Evolutionary conservation across 495 filamentous ascomycete species (phyloP).

Genomic region (Hypoxylon cercidicola): DNA sequence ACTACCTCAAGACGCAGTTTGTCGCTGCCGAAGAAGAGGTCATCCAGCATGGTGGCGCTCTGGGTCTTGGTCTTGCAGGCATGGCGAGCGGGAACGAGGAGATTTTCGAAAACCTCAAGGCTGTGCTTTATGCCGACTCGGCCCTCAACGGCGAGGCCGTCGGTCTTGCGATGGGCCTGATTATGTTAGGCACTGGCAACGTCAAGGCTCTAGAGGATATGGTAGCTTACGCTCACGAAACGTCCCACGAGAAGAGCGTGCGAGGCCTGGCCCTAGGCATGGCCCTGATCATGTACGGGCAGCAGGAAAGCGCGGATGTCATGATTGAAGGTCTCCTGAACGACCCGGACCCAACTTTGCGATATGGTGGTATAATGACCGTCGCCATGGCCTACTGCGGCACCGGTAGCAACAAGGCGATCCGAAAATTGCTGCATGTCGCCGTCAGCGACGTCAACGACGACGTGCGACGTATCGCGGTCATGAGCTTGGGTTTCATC

Average conservation of each 20-base stretch:
- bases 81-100: conserved; percentile 94
- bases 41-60: conserved; percentile 94
- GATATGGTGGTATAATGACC: conserved; percentile 99
- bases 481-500: conserved; percentile 98
- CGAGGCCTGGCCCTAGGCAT: conserved; percentile 95
- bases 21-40: conserved; percentile 89
- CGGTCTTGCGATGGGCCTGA: conserved; percentile 92
- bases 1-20: conserved; percentile 89
- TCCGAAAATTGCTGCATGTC: conserved; percentile 94
- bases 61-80: conserved; percentile 94
- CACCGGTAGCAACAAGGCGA: conserved; percentile 97
- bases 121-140: conserved; percentile 88
- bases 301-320: conserved; percentile 93
- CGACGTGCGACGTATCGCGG: conserved; percentile 95
- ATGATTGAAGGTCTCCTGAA: conserved; percentile 92
- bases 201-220: conserved; percentile 90
- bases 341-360: conserved; percentile 91
- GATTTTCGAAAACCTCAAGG: conserved; percentile 91
- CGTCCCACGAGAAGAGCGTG: conserved; percentile 98
- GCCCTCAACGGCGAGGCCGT: conserved; percentile 97
- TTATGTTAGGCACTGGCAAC: conserved; percentile 97
- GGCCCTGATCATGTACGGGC: conserved; percentile 97
- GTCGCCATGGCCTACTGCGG: conserved; percentile 97
- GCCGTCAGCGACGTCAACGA: conserved; percentile 99
- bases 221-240: conserved; percentile 97